Conservation (phyloP, 2,329 filamentous ascomycete genomes). For the Cladosporium sp. region DNA sequence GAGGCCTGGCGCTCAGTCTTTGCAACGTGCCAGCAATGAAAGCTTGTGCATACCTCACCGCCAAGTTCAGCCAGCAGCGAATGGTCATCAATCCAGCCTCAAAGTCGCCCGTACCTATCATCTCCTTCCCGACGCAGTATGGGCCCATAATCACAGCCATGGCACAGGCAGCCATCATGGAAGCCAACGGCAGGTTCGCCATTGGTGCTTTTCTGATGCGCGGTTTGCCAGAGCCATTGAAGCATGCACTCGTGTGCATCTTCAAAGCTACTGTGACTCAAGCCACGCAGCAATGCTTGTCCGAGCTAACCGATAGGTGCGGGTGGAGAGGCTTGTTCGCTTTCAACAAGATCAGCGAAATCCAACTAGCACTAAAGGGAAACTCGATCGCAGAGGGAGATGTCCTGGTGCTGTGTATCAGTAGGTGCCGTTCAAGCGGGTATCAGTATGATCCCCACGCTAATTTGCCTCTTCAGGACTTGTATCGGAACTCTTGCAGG, state of each 20-base stretch:
- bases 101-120: not conserved
- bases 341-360: slow-evolving; percentile 5
- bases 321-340: slow-evolving; percentile 3
- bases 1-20: not conserved
- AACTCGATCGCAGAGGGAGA: slow-evolving; percentile 10
- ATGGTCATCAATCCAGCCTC: not conserved
- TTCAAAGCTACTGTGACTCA: not conserved
- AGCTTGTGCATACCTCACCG: not conserved
- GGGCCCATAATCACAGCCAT: not conserved
- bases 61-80: not conserved
- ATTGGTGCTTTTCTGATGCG: not conserved
- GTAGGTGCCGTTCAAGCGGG: not conserved
- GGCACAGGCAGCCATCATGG: not conserved
- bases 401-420: slow-evolving; percentile 7
- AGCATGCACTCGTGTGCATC: not conserved
- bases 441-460: not conserved
- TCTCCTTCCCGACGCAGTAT: not conserved
- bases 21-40: not conserved
- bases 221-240: not conserved
- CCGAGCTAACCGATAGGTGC: not conserved
- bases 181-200: not conserved
- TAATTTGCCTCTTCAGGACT: too few species aligned
- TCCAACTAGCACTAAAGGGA: not conserved
- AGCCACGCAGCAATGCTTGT: not conserved
- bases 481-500: not conserved